Evolutionary conservation across 2,329 filamentous ascomycete genomes (phyloP), one percentile per base, ranked within the genome.

Genomic region (Beauveria brongniartii): DNA sequence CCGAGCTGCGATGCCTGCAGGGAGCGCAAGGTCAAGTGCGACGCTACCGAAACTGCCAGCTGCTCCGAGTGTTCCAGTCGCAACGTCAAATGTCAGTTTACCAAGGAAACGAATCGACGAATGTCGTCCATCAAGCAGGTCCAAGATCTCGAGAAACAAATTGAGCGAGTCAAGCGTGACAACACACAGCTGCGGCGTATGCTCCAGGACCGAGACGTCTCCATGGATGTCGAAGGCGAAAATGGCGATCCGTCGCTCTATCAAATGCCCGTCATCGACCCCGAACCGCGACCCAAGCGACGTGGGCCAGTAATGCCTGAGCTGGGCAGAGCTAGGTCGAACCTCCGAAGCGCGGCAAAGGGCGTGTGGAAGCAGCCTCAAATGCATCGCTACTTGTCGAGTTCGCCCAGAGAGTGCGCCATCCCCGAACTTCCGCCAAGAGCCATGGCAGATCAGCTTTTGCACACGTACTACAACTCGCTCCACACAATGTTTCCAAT

Each of bases 41-140:
- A 99, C 78, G 94, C 94, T 37, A 97, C 94, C 18, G 94, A 97
- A 72, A 96, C 91, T 20, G 88, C 90, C 12, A 96, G 93, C 75
- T 99, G 94, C 73, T 97, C 94, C 1, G 94, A 99, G 75, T 99
- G 94, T 76, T 94, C 91, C 5, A 97, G 92, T 72, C 88, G 94
- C 65, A 95, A 93, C 71, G 93, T 97, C 65, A 96, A 95, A 73
- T 99, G 94, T 71, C 93, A 97, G 71, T 99, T 99, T 72, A 99
- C 94, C 55, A 99, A 99, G 76, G 94, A 99, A 75, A 99, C 94
- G 14, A 99, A 99, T 73, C 84, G 94, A 62, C 86, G 94, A 64
- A 99, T 99, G 94, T 97, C 94, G 20, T 97, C 93, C 1, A 97
- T 97, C 77, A 99, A 97, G 83, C 94, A 97, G 78, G 90, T 97